A percentile compares a stretch with the other conserved stretches of the same genome.
Evolutionary conservation across 352 stramenopile species (phyloP).

Genomic region (Globisporangium yorkense): DNA sequence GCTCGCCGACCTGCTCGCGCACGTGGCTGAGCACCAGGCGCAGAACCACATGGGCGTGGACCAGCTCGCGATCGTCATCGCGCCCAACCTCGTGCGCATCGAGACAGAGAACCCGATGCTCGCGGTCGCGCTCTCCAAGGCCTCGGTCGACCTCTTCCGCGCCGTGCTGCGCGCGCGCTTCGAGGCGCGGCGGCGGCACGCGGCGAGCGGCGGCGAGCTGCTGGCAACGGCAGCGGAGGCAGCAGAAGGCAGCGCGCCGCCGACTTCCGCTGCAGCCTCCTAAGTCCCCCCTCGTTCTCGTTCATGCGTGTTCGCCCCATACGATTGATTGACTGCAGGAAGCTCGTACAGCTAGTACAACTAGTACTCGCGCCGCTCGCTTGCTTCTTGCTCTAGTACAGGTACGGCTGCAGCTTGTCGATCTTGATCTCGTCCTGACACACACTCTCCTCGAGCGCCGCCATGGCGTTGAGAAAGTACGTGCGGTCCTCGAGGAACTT

Average conservation of each 20-base stretch:
- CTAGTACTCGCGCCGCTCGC: neutral
- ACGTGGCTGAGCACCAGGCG: slow-evolving; percentile 61
- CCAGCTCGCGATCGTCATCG: slow-evolving; percentile 87
- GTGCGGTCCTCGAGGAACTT: slow-evolving; percentile 74
- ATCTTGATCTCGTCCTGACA: slow-evolving; percentile 77
- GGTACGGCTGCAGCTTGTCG: slow-evolving; percentile 67
- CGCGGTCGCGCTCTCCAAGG: slow-evolving; percentile 81
- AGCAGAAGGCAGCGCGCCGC: neutral
- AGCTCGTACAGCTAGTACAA: neutral
- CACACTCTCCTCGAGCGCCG: slow-evolving; percentile 65
- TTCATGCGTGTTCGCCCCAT: neutral
- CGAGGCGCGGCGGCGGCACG: slow-evolving; percentile 13
- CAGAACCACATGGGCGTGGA: slow-evolving; percentile 88
- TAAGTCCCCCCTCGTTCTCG: neutral
- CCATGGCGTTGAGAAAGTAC: slow-evolving; percentile 81
- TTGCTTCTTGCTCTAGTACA: slow-evolving; percentile 40
- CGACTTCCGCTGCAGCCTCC: neutral
- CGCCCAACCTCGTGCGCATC: slow-evolving; percentile 85
- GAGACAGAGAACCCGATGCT: slow-evolving; percentile 83
- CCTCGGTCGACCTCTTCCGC: slow-evolving; percentile 73
- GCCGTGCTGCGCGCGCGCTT: slow-evolving; percentile 38
- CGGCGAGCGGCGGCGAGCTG: neutral
- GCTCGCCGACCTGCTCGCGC: slow-evolving; percentile 76
- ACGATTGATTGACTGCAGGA: too few species aligned
- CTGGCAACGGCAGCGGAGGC: neutral